phyloP scores from a whole-genome alignment of 805 yeast species.

The Yamadazyma olivae region DNA sequence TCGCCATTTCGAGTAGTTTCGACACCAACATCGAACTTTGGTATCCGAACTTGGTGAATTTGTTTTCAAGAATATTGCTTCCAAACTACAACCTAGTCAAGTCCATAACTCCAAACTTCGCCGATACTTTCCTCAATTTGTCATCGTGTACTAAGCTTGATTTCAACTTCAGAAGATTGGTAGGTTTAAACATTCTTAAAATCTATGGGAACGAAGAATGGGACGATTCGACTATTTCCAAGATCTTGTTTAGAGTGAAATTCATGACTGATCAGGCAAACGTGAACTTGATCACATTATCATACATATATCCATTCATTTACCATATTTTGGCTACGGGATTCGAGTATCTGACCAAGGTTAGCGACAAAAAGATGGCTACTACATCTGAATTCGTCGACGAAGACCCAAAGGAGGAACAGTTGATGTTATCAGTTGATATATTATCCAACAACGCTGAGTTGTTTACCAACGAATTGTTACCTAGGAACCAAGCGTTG shows the following conservation, averaged over 20 bases:
- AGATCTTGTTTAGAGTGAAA: slow-evolving; percentile 73
- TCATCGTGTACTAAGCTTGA: slow-evolving; percentile 8
- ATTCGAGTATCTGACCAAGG: slow-evolving; percentile 50
- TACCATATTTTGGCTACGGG: slow-evolving; percentile 67
- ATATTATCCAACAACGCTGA: slow-evolving; percentile 68
- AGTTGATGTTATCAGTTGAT: slow-evolving; percentile 71
- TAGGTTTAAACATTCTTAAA: slow-evolving; percentile 73
- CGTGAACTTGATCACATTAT: slow-evolving; percentile 63
- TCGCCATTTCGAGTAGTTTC: slow-evolving; percentile 8
- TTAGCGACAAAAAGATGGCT: slow-evolving; percentile 43
- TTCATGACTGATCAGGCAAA: slow-evolving; percentile 70
- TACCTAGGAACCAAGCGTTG: slow-evolving; percentile 69
- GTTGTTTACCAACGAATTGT: slow-evolving; percentile 58
- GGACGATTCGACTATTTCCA: slow-evolving; percentile 53
- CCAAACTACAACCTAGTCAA: slow-evolving; percentile 54
- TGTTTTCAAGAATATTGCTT: slow-evolving; percentile 29
- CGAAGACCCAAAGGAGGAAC: slow-evolving; percentile 88
- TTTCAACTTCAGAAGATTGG: slow-evolving; percentile 8
- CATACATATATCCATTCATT: slow-evolving; percentile 74
- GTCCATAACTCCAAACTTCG: slow-evolving; percentile 47
- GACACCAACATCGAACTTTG: slow-evolving; percentile 12
- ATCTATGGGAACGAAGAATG: slow-evolving; percentile 41
- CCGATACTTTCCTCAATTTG: slow-evolving; percentile 6
- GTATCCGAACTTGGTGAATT: slow-evolving; percentile 9
- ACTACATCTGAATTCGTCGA: slow-evolving; percentile 69